A percentile compares a stretch with the other conserved stretches of the same genome.
Conservation (phyloP, 768 basidiomycete species). For the Boletus rufocinnamomeus region DNA sequence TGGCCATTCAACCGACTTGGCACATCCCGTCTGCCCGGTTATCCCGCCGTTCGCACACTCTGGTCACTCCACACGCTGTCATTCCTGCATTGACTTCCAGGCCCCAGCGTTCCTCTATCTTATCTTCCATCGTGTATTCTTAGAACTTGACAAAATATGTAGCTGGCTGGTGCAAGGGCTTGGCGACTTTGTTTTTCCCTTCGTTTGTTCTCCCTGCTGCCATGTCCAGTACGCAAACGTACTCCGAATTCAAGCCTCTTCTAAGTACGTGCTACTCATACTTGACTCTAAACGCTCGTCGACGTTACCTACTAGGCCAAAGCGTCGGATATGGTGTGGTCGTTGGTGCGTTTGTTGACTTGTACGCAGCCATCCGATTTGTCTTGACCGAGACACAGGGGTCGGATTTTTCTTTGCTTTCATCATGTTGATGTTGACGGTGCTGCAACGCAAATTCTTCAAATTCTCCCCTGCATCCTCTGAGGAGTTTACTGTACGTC, state of each 20-base stretch:
- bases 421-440: conserved; percentile 47
- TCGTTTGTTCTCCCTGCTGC: not conserved
- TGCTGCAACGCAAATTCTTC: conserved; percentile 48
- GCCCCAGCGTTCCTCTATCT: not conserved
- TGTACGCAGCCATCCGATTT: not conserved
- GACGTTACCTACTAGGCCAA: conserved; percentile 33
- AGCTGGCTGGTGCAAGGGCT: not conserved
- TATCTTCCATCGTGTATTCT: conserved; percentile 8
- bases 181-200: not conserved
- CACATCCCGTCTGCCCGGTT: not conserved
- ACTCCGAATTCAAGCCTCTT: conserved; percentile 44
- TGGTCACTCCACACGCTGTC: not conserved
- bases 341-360: conserved; percentile 36
- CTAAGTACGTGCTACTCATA: conserved; percentile 31
- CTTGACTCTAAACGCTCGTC: not conserved
- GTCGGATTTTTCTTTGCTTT: conserved; percentile 54
- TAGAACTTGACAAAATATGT: conserved; percentile 3
- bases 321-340: conserved; percentile 54
- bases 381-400: conserved; percentile 29
- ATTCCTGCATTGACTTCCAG: not conserved
- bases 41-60: conserved; percentile 4
- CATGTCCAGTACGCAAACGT: conserved; percentile 21
- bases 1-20: not conserved
- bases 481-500: conserved; percentile 47
- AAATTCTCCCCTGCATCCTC: conserved; percentile 47